Conservation (phyloP, 345 rosid species). For the Reutealis trisperma region DNA sequence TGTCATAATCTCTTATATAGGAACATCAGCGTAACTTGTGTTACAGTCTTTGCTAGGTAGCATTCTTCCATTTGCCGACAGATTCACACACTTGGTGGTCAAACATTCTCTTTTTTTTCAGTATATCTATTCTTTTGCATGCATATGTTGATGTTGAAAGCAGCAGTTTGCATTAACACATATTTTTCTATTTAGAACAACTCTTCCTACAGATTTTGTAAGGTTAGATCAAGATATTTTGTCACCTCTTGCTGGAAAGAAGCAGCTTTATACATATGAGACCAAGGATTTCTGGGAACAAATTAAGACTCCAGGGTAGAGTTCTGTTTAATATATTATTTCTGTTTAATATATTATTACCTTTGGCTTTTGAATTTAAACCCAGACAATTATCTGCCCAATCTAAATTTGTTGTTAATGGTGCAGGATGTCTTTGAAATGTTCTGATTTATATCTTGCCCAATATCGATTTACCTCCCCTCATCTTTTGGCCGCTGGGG, state of each 20-base stretch:
- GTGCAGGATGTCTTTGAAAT: slow-evolving; percentile 62
- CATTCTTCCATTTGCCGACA: background rate
- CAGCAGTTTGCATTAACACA: background rate
- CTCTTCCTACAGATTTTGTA: slow-evolving; percentile 63
- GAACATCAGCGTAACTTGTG: background rate
- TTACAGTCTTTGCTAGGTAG: background rate
- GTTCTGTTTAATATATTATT: background rate
- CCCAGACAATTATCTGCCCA: background rate
- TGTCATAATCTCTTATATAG: background rate
- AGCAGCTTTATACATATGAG: slow-evolving; percentile 74
- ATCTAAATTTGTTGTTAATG: slow-evolving; percentile 15
- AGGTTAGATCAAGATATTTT: slow-evolving; percentile 93
- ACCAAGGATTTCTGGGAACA: slow-evolving; percentile 97
- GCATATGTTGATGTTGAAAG: background rate
- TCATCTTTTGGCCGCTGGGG: slow-evolving; percentile 59
- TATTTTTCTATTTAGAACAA: slow-evolving; percentile 41
- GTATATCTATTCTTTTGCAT: background rate
- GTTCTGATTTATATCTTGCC: slow-evolving; percentile 72
- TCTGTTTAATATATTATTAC: background rate
- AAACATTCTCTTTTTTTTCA: background rate
- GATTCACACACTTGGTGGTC: background rate
- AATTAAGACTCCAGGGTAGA: slow-evolving; percentile 94
- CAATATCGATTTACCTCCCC: slow-evolving; percentile 57
- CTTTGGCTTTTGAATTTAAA: background rate
- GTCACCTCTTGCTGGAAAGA: slow-evolving; percentile 96